Conservation (phyloP, 768 basidiomycete species). For the Lentinula sp. region DNA sequence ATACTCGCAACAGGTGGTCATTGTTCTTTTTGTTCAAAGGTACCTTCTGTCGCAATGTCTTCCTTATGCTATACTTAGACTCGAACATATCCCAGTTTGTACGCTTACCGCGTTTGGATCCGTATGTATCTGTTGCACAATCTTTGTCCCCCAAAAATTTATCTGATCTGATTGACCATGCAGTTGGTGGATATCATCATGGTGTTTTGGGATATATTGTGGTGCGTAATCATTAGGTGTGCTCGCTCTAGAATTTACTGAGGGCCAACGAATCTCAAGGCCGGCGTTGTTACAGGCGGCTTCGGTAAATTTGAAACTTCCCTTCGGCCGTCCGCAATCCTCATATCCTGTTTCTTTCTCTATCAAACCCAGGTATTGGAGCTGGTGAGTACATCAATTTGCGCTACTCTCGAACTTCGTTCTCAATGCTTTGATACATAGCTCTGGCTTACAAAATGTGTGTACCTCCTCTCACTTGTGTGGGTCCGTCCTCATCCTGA, state of each 20-base stretch:
- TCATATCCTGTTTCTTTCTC: not conserved
- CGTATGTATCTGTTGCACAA: constrained; percentile 24
- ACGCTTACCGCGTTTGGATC: constrained; percentile 40
- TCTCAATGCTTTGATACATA: constrained; percentile 6
- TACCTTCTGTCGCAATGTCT: constrained; percentile 11
- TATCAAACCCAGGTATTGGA: constrained; percentile 21
- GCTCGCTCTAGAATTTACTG: not conserved
- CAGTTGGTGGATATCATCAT: constrained; percentile 31
- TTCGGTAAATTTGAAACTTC: constrained; percentile 23
- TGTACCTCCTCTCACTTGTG: not conserved
- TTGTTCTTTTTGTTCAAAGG: constrained; percentile 39
- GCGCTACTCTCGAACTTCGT: not conserved
- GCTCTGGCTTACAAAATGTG: constrained; percentile 33
- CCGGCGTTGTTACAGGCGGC: constrained; percentile 28
- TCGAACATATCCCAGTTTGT: constrained; percentile 24
- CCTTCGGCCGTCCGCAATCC: not conserved
- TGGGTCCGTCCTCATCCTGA: not conserved
- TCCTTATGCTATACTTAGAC: not conserved
- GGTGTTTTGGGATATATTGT: constrained; percentile 29
- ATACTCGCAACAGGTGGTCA: constrained; percentile 24
- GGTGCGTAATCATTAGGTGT: constrained; percentile 17
- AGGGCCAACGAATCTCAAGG: constrained; percentile 14
- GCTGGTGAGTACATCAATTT: constrained; percentile 16
- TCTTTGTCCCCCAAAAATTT: not conserved
- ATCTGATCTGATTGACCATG: not conserved